Evolutionary conservation across 495 filamentous ascomycete genomes (phyloP).

Genomic region (Lophium mytilinum): DNA sequence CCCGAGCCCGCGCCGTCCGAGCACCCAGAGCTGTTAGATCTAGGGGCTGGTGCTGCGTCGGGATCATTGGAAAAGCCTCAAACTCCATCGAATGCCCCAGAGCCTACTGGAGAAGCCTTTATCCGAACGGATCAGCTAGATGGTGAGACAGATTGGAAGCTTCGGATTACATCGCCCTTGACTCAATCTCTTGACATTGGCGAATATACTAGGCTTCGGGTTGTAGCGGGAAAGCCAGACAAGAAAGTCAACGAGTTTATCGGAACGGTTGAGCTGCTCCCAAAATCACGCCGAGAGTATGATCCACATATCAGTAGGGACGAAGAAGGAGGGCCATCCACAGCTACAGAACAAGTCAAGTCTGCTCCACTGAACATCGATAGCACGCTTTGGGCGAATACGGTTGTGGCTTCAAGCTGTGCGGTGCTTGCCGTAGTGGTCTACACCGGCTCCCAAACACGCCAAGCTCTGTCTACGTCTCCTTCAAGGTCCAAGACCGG

Average conservation of each 20-base stretch:
- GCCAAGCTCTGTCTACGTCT: slow-evolving; percentile 88
- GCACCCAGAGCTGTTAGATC: neutral
- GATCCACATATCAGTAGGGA: slow-evolving; percentile 18
- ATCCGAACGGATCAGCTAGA: slow-evolving; percentile 97
- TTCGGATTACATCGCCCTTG: slow-evolving; percentile 74
- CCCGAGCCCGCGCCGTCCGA: slow-evolving; percentile 3
- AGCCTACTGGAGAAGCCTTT: slow-evolving; percentile 73
- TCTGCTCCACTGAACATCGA: slow-evolving; percentile 80
- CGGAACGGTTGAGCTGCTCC: slow-evolving; percentile 64
- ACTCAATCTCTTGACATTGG: slow-evolving; percentile 63
- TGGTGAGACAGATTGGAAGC: slow-evolving; percentile 98
- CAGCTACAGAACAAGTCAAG: slow-evolving; percentile 19
- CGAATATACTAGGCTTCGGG: slow-evolving; percentile 62
- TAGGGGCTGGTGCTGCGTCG: neutral
- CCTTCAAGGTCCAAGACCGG: slow-evolving; percentile 87
- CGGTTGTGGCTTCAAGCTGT: slow-evolving; percentile 86
- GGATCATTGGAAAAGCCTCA: neutral
- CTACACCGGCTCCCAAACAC: slow-evolving; percentile 91
- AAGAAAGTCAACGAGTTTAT: slow-evolving; percentile 89
- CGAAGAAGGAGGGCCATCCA: slow-evolving; percentile 3
- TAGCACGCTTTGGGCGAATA: slow-evolving; percentile 98
- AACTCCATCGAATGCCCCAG: neutral
- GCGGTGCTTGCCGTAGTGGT: slow-evolving; percentile 80
- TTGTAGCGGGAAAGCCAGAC: slow-evolving; percentile 82
- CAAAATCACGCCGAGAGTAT: slow-evolving; percentile 24